Evolutionary conservation across 2,329 filamentous ascomycete species (phyloP).

Genomic region (Colletotrichum spaethianum): DNA sequence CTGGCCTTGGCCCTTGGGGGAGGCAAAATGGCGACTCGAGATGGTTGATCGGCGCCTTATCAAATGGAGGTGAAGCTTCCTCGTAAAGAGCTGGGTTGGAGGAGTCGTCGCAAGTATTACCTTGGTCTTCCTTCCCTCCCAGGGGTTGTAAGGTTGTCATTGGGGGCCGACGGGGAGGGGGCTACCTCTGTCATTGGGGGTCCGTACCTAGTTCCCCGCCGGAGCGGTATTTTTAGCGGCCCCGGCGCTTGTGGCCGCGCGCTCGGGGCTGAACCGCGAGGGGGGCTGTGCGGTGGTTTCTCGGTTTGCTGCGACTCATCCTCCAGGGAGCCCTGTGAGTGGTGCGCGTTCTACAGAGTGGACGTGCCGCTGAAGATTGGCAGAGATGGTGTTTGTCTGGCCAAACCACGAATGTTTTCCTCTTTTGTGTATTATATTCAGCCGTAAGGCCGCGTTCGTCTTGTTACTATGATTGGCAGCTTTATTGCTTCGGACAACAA

Average conservation of each 20-base stretch:
- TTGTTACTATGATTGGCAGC: neutral
- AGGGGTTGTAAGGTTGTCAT: constrained; percentile 3
- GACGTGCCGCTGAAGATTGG: neutral
- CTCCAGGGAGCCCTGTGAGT: constrained; percentile 22
- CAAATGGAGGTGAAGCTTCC: neutral
- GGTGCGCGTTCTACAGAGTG: neutral
- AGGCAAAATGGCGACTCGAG: constrained; percentile 2
- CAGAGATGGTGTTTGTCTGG: neutral
- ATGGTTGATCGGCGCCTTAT: neutral
- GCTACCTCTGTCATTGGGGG: constrained; percentile 16
- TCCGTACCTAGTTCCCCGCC: constrained; percentile 25
- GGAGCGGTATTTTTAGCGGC: constrained; percentile 40
- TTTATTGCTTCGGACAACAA: neutral
- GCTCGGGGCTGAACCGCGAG: constrained; percentile 34
- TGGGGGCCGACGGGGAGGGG: constrained; percentile 26
- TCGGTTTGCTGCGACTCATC: constrained; percentile 1
- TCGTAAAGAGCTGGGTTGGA: neutral
- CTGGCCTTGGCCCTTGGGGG: constrained; percentile 2
- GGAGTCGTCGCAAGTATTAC: constrained; percentile 10
- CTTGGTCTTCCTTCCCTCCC: neutral
- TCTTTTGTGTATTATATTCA: neutral
- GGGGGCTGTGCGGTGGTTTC: constrained; percentile 18
- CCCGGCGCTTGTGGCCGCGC: constrained; percentile 35
- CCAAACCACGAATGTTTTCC: neutral
- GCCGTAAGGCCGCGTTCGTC: neutral